phyloP scores from a whole-genome alignment of 257 asterid species.

The Thymus quinquecostatus region DNA sequence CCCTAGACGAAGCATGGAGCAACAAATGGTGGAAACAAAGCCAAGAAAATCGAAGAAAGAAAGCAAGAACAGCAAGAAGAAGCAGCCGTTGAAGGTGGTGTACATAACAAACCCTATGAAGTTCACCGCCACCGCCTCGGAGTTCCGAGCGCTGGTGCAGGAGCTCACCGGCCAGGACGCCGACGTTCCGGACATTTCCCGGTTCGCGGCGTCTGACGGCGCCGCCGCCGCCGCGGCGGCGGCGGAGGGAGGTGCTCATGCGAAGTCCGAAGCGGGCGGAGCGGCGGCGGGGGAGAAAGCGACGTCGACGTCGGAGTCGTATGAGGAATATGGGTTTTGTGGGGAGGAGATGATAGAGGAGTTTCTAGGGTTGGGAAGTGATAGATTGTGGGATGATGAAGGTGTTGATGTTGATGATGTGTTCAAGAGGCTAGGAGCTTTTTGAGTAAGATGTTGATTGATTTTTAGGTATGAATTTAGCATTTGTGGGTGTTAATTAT shows the following conservation, averaged over 20 bases:
- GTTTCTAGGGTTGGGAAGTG: slow-evolving; percentile 33
- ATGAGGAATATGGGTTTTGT: slow-evolving; percentile 27
- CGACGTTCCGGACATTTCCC: slow-evolving; percentile 38
- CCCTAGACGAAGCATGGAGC: slow-evolving; percentile 34
- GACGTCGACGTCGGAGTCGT: slow-evolving; percentile 33
- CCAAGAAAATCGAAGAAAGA: slow-evolving; percentile 38
- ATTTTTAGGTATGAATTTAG: slow-evolving; percentile 19
- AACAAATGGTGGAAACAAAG: slow-evolving; percentile 34
- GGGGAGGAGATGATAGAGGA: slow-evolving; percentile 30
- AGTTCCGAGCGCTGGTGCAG: slow-evolving; percentile 71
- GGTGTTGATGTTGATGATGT: slow-evolving; percentile 24
- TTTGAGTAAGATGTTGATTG: slow-evolving; percentile 1
- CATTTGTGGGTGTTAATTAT: neutral
- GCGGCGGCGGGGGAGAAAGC: slow-evolving; percentile 20
- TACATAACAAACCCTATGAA: slow-evolving; percentile 79
- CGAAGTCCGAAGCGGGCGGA: slow-evolving; percentile 7
- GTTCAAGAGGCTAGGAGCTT: slow-evolving; percentile 34
- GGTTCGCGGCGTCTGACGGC: slow-evolving; percentile 13
- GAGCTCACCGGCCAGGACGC: slow-evolving; percentile 78
- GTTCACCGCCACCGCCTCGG: slow-evolving; percentile 59
- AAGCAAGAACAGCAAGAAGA: slow-evolving; percentile 37
- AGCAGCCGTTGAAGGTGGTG: slow-evolving; percentile 62
- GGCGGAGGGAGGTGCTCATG: slow-evolving; percentile 22
- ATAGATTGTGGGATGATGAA: slow-evolving; percentile 40
- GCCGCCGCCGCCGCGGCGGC: slow-evolving; percentile 4